These are phyloP conservation scores for Magnusiomyces tetraspermus DNA, from an alignment of 1,139 yeast species.

Conservation along the genomic window DNA sequence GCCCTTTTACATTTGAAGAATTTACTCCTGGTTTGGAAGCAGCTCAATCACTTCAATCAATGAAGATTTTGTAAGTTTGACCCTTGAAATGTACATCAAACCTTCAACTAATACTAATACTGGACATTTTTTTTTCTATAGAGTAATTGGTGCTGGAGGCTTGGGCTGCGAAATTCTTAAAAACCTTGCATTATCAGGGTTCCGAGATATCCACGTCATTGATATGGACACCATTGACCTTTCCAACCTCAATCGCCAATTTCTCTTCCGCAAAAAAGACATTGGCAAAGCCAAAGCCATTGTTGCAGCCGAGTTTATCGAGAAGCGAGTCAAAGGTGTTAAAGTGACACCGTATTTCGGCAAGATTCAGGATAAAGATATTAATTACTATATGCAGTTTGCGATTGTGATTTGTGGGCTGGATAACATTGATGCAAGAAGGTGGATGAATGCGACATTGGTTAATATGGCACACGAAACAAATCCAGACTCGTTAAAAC, in stretches of 20 bases:
- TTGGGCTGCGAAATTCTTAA: slow-evolving; percentile 89
- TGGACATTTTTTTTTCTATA: not conserved
- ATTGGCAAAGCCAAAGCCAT: slow-evolving; percentile 76
- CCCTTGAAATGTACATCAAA: not conserved
- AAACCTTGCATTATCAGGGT: slow-evolving; percentile 70
- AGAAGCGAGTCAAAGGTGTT: slow-evolving; percentile 40
- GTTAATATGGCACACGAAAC: slow-evolving; percentile 49
- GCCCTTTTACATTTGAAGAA: slow-evolving; percentile 34
- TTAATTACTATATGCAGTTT: slow-evolving; percentile 59
- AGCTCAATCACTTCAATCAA: slow-evolving; percentile 22
- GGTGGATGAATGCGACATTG: slow-evolving; percentile 81
- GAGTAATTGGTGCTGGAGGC: slow-evolving; percentile 85
- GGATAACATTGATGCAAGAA: slow-evolving; percentile 80
- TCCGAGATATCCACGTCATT: slow-evolving; percentile 64
- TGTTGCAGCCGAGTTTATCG: slow-evolving; percentile 61
- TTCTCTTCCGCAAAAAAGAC: slow-evolving; percentile 62
- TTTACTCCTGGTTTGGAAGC: slow-evolving; percentile 31
- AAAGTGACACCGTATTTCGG: slow-evolving; percentile 51
- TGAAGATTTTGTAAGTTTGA: slow-evolving; percentile 31
- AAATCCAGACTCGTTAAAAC: slow-evolving; percentile 52
- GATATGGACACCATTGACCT: slow-evolving; percentile 95
- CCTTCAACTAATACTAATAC: not conserved
- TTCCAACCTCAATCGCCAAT: slow-evolving; percentile 84
- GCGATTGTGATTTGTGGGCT: slow-evolving; percentile 75
- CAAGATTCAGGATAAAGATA: slow-evolving; percentile 62